phyloP scores from a whole-genome alignment of 768 basidiomycete species.

The Tricholoma sp. region DNA sequence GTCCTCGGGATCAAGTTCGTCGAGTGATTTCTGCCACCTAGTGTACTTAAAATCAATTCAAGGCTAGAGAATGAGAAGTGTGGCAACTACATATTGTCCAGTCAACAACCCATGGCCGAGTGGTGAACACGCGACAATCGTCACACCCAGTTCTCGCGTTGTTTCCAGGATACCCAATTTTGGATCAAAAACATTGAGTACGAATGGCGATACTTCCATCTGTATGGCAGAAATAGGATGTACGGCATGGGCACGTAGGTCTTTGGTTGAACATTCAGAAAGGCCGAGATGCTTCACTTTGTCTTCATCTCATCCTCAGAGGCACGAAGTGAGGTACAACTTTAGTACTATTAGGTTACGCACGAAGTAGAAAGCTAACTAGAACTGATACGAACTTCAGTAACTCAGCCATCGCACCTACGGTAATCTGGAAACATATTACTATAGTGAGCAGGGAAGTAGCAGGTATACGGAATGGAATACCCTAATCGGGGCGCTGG shows the following conservation, averaged over 20 bases:
- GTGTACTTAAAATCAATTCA: no score
- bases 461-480: no score
- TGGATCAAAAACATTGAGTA: conserved; percentile 37
- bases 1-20: conserved; percentile 36
- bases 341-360: no score
- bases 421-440: conserved; percentile 5
- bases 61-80: no score
- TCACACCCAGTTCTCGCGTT: conserved; percentile 38
- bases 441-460: no score
- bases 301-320: conserved; percentile 14
- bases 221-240: conserved; percentile 42
- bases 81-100: conserved; percentile 30
- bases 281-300: conserved; percentile 48
- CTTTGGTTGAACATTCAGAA: conserved; percentile 40
- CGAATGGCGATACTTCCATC: conserved; percentile 40
- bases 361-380: conserved; percentile 4
- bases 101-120: conserved; percentile 46
- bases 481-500: conserved; percentile 24
- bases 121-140: conserved; percentile 44
- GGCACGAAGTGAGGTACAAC: not conserved
- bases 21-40: conserved; percentile 30
- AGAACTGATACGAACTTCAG: conserved; percentile 27
- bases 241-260: conserved; percentile 43
- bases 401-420: conserved; percentile 31
- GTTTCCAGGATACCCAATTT: conserved; percentile 33